Evolutionary conservation across 768 basidiomycete genomes (phyloP), one percentile per base, ranked within the genome.

Genomic region (Pleurotus ostreatus): DNA sequence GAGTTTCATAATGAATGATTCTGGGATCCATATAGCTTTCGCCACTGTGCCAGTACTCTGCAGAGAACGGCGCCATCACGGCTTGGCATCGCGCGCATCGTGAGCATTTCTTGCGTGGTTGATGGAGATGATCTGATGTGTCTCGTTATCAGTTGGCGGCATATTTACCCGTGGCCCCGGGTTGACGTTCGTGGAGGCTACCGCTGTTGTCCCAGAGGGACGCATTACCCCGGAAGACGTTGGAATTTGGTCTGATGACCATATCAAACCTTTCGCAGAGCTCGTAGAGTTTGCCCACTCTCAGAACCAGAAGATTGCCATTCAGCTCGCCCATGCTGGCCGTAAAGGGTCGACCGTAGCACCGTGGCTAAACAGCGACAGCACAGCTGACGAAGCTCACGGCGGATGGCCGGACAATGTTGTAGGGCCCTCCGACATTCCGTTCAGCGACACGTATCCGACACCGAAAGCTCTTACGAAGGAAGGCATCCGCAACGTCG

Each of bases 311-410:
- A 83, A 84, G 48, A 79, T 91, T 18, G 89, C 74, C 7, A 84
- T 91, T 55, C 91, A 92, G 60, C 78, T 92, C 15, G 84, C 79
- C 0, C 89, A 92, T 59, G 86, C 88, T 0, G 89, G 90, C 0
- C 75, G 89, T n/a, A 92, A 91, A 66, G 87, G 81, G 0, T 84
- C 82, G 7, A 83, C 77, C 0, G 66, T 80, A 15, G 78, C 83
- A 0, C 85, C 87, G 0, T 91, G 86, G 85, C 64, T 87, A 30
- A 54, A 69, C 26, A 58, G 63, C n/a, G 68, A 68, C 15, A 39
- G 67, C 9, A 51, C 62, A 11, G 79, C 79, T 4, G 60, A 66
- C 1, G 69, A 69, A 43, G 69, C 68, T 9, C 64, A 65, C 3
- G 76, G 75, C n/a, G 84, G 84, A 12, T 81, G 78, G 78, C 77